Percentiles rank a stretch among this genome's conserved stretches.
Evolutionary conservation across 2,329 filamentous ascomycete genomes (phyloP).

Genomic region (Chaetomium sp.): DNA sequence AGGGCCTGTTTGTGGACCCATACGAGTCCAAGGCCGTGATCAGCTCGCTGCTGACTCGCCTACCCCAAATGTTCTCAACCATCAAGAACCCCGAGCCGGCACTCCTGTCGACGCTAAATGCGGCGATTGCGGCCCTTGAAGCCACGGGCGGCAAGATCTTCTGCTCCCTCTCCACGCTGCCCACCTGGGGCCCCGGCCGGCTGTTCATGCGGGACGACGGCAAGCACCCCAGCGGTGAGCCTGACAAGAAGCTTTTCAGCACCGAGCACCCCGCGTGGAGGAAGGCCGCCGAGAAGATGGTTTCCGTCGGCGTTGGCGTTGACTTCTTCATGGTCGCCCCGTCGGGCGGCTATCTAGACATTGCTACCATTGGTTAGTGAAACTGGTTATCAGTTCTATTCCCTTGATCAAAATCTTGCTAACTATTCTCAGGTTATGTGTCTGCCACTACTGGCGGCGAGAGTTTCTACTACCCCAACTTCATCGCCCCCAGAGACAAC

Average conservation of each 20-base stretch:
- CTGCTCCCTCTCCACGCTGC: constrained; percentile 82
- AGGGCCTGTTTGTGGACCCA: constrained; percentile 92
- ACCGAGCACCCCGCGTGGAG: constrained; percentile 89
- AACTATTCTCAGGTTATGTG: constrained; percentile 65
- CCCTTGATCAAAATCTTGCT: background rate
- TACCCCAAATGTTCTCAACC: constrained; percentile 83
- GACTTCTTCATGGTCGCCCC: constrained; percentile 96
- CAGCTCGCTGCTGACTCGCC: constrained; percentile 76
- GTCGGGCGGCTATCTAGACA: constrained; percentile 86
- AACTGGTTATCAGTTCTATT: background rate
- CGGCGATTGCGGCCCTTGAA: constrained; percentile 80
- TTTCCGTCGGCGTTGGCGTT: constrained; percentile 79
- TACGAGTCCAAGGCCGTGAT: constrained; percentile 87
- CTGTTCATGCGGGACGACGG: constrained; percentile 86
- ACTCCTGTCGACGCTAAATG: constrained; percentile 79
- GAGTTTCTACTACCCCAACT: constrained; percentile 96
- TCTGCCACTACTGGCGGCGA: constrained; percentile 90
- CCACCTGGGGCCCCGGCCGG: constrained; percentile 87
- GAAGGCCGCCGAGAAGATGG: constrained; percentile 84
- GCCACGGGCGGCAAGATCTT: constrained; percentile 90
- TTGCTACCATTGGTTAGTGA: constrained; percentile 79
- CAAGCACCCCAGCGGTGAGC: constrained; percentile 81
- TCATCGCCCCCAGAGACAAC: constrained; percentile 82
- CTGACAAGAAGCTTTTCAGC: constrained; percentile 86
- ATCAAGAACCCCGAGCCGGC: constrained; percentile 92